phyloP scores from a whole-genome alignment of 2,329 filamentous ascomycete genomes.

The Grosmannia huntii region DNA sequence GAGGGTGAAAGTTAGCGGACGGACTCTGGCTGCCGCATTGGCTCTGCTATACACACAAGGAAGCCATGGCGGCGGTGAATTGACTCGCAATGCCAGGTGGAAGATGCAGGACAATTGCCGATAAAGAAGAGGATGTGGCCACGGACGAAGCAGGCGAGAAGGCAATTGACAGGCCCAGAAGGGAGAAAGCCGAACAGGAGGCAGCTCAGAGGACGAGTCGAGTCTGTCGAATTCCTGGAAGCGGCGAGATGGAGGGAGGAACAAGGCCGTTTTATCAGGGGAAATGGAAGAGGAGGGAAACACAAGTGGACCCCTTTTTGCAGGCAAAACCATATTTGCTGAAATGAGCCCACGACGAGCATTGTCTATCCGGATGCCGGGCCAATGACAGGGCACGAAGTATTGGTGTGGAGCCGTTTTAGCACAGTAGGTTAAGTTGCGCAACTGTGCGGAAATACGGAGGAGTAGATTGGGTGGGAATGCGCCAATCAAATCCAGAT shows the following conservation, averaged over 20 bases:
- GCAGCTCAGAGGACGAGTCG: background rate
- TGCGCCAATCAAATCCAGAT: background rate
- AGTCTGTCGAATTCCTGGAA: background rate
- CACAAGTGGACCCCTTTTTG: background rate
- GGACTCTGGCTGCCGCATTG: too few relatives aligned
- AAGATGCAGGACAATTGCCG: background rate
- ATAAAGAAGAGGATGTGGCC: background rate
- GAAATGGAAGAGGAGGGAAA: background rate
- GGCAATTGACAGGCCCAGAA: background rate
- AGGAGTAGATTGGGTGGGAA: background rate
- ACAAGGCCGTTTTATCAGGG: background rate
- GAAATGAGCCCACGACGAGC: conserved; percentile 13
- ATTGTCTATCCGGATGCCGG: conserved; percentile 11
- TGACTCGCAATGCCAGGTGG: background rate
- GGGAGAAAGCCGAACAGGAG: background rate
- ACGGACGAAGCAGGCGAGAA: background rate
- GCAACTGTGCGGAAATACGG: background rate
- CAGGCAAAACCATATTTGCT: conserved; percentile 4
- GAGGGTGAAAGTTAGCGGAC: background rate
- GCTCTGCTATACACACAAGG: background rate
- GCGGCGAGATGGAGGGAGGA: background rate
- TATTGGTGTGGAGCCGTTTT: background rate
- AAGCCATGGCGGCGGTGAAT: background rate
- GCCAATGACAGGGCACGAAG: conserved; percentile 7
- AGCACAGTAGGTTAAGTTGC: background rate